A percentile compares a stretch with the other conserved stretches of the same genome.
Conservation (phyloP, 1,284 basidiomycete species). For the Apiotrichum gamsii region DNA sequence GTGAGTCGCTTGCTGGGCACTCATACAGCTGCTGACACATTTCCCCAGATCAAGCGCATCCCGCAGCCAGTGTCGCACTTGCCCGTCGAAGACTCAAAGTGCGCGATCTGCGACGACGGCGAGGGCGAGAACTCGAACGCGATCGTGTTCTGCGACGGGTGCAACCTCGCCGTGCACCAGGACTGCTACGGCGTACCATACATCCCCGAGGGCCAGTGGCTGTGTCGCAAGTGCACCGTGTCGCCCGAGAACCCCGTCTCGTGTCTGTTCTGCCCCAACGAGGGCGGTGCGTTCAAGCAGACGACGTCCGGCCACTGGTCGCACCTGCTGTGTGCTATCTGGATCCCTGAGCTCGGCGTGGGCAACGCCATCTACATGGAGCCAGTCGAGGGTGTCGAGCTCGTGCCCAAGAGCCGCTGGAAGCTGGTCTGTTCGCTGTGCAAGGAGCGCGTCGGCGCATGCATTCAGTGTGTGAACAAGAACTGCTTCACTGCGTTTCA, state of each 20-base stretch:
- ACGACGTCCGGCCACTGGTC: conserved; percentile 91
- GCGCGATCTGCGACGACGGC: conserved; percentile 94
- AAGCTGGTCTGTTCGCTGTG: conserved; percentile 89
- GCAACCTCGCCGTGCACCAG: conserved; percentile 97
- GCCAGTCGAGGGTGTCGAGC: conserved; percentile 84
- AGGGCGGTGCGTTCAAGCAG: conserved; percentile 98
- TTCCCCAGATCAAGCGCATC: conserved; percentile 79
- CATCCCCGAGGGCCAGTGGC: conserved; percentile 99
- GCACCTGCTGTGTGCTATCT: conserved; percentile 93
- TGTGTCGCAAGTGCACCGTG: conserved; percentile 96
- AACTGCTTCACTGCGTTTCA: conserved; percentile 94
- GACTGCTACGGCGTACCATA: conserved; percentile 99
- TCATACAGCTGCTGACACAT: too few species aligned
- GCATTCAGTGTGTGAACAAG: conserved; percentile 91
- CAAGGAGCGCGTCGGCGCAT: conserved; percentile 74
- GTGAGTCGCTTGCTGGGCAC: conserved; percentile 50
- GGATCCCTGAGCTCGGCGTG: conserved; percentile 92
- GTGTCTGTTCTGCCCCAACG: conserved; percentile 89
- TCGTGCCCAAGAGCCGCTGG: conserved; percentile 86
- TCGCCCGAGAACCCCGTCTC: conserved; percentile 83
- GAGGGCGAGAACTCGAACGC: conserved; percentile 99
- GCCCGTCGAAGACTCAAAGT: conserved; percentile 88
- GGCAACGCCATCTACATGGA: conserved; percentile 98
- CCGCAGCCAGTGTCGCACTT: conserved; percentile 72
- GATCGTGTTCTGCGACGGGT: conserved; percentile 99